Conservation (phyloP, 2,329 filamentous ascomycete species). For the Fusarium mundagurra region DNA sequence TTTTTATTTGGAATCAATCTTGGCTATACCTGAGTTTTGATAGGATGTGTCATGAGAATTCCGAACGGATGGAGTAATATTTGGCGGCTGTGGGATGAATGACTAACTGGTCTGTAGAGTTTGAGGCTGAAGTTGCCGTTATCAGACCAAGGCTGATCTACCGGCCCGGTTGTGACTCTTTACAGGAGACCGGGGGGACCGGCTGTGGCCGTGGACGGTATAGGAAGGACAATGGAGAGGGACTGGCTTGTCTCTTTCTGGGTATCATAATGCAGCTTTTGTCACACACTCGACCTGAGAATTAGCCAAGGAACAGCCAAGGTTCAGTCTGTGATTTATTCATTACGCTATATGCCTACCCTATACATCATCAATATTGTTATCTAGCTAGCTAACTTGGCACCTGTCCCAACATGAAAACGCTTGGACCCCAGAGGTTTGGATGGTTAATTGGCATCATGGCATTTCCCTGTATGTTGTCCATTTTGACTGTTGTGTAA, state of each 20-base stretch:
- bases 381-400: not conserved
- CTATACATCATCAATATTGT: not conserved
- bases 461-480: not conserved
- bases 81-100: not conserved
- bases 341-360: not conserved
- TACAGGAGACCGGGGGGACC: slow-evolving; percentile 6
- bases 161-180: slow-evolving; percentile 24
- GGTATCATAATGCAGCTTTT: not conserved
- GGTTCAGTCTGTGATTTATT: not conserved
- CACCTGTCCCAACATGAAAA: not conserved
- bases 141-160: not conserved
- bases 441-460: not conserved
- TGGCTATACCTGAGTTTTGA: not conserved
- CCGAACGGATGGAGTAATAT: not conserved
- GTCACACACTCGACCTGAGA: not conserved
- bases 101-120: not conserved
- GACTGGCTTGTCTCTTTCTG: not conserved
- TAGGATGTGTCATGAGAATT: not conserved
- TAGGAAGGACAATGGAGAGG: slow-evolving; percentile 24
- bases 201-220: not conserved
- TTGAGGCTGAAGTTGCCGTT: not conserved
- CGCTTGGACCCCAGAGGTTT: not conserved
- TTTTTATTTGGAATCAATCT: not conserved
- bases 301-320: not conserved
- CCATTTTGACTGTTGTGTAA: not conserved